Evolutionary conservation across 1,284 basidiomycete species (phyloP), one percentile per base, ranked within the genome.

Genomic region (Tylopilus sp.): DNA sequence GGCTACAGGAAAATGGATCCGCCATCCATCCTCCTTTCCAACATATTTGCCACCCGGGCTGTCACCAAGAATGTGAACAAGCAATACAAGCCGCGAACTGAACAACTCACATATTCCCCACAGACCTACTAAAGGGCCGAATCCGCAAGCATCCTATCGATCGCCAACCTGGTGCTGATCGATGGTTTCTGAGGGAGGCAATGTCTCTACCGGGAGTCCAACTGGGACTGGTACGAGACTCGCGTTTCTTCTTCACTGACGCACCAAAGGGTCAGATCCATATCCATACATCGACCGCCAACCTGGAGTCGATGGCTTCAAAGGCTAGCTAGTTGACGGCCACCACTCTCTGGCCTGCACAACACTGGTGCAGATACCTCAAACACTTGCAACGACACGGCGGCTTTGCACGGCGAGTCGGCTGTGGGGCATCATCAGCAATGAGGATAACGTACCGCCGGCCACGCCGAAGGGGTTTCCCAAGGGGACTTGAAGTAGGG

Each of bases 401-500:
- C 57, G 65, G 65, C 68, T 70, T 13, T 12, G 55, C 2, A 24
- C 1, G 9, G 4, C 9, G 3, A 33, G 41, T 78, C 58, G 74
- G 66, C 15, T 1, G 44, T 47, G 29, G 26, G 36, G 13, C 18
- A 9, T 56, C 29, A 53, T 44, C 33, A 5, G 7, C 29, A 7
- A 4, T 13, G 19, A 47, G 0, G 33, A 16, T 51, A 26, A 64
- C 72, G 4, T 53, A 72, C 75, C 65, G 44, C 54, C 47, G 44
- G 57, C 66, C 68, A 67, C 47, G 59, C 77, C 78, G 77, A 80
- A 77, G 79, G 79, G 76, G 76, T 77, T 79, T 76, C 78, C 79
- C 76, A 10, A 70, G 19, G 63, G 52, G 33, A 67, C 32, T 6
- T 36, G 36, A 1, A 0, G 41, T 38, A 13, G 0, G 0, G n/a